phyloP scores from a whole-genome alignment of 768 basidiomycete species.

The Tulasnella sp. region DNA sequence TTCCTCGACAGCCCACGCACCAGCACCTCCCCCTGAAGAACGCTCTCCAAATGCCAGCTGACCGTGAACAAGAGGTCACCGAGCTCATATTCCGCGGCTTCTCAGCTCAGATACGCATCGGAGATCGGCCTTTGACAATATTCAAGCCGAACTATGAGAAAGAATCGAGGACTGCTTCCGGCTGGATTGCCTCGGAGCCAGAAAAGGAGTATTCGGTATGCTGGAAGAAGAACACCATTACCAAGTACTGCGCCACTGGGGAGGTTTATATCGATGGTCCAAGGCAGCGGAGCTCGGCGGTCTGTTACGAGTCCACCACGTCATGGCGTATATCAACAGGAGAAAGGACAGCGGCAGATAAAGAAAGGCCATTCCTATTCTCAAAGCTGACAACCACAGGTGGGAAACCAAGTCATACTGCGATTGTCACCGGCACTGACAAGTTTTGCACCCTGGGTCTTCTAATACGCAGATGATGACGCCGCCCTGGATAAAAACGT shows the following conservation, averaged over 20 bases:
- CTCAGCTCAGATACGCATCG: background rate
- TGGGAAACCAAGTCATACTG: background rate
- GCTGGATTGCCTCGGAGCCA: constrained; percentile 1
- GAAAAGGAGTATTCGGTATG: background rate
- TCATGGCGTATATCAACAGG: background rate
- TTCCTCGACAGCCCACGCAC: background rate
- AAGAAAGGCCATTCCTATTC: background rate
- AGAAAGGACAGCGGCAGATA: background rate
- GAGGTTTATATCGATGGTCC: background rate
- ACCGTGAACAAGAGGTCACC: background rate
- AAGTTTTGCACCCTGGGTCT: background rate
- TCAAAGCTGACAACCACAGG: background rate
- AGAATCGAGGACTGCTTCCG: background rate
- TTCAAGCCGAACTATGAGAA: background rate
- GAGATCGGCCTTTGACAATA: background rate
- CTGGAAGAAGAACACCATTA: background rate
- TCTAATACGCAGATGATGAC: background rate
- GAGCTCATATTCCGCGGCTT: background rate
- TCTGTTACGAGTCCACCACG: background rate
- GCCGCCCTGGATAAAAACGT: background rate
- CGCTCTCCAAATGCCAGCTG: background rate
- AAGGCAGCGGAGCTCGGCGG: background rate
- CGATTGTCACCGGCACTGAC: no score
- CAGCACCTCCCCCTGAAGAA: background rate
- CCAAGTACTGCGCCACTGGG: background rate